Evolutionary conservation across 176 grass and related monocot species (phyloP).

Genomic region (Bonia amplexicaulis): DNA sequence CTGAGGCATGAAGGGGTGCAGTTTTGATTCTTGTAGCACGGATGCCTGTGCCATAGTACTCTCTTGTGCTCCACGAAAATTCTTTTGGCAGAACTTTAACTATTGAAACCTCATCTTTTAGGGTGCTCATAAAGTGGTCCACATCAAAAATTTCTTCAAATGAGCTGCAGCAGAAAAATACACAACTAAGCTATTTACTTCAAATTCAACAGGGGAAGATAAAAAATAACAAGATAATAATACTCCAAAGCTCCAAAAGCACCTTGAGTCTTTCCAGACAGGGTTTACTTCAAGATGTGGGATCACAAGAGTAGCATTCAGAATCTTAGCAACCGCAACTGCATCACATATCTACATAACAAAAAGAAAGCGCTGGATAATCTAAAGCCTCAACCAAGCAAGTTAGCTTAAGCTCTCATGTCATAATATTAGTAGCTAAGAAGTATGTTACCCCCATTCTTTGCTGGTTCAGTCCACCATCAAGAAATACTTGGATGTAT

Average conservation of each 20-base stretch:
- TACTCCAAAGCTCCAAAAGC: slow-evolving; percentile 5
- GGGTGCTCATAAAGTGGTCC: slow-evolving; percentile 62
- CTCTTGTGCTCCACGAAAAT: slow-evolving; percentile 92
- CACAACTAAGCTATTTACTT: not conserved
- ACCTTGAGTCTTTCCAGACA: slow-evolving; percentile 97
- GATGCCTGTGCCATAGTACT: slow-evolving; percentile 78
- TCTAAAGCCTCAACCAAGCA: slow-evolving; percentile 1
- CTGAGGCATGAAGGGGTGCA: slow-evolving; percentile 79
- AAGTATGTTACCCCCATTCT: slow-evolving; percentile 76
- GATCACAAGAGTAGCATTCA: slow-evolving; percentile 90
- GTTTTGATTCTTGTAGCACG: slow-evolving; percentile 87
- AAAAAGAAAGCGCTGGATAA: slow-evolving; percentile 13
- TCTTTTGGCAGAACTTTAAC: slow-evolving; percentile 60
- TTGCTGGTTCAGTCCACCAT: slow-evolving; percentile 95
- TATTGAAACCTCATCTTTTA: slow-evolving; percentile 75
- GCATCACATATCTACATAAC: slow-evolving; percentile 90
- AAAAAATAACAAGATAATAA: slow-evolving; percentile 9
- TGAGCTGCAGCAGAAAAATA: slow-evolving; percentile 46
- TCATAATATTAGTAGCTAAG: not conserved
- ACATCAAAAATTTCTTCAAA: slow-evolving; percentile 89
- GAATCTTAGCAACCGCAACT: slow-evolving; percentile 88
- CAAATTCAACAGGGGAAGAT: slow-evolving; percentile 5
- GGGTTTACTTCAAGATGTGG: slow-evolving; percentile 95
- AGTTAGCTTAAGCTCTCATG: slow-evolving; percentile 16
- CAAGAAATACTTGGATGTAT: slow-evolving; percentile 97